Evolutionary conservation across 257 asterid species (phyloP).

Genomic region (Solanum medicagineum): DNA sequence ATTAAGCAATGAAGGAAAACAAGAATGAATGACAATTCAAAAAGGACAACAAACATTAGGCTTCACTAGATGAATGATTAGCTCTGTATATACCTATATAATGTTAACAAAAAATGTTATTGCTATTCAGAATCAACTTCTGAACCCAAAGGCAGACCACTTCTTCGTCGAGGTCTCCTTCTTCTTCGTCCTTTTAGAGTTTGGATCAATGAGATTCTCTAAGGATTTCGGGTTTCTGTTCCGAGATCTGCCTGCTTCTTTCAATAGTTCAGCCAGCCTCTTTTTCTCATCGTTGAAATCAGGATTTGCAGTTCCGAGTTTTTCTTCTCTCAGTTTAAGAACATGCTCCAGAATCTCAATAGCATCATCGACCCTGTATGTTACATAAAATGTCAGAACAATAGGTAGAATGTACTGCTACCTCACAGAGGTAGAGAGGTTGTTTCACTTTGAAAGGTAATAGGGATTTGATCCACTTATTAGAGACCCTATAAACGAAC

Average conservation of each 20-base stretch:
- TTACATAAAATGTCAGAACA: not conserved
- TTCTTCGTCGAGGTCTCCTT: slow-evolving; percentile 74
- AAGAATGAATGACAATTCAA: slow-evolving; percentile 21
- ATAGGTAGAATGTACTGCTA: too few species aligned
- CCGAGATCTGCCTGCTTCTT: slow-evolving; percentile 89
- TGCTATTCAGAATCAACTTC: slow-evolving; percentile 36
- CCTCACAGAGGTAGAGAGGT: too few species aligned
- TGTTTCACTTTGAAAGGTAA: not conserved
- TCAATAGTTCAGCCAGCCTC: slow-evolving; percentile 85
- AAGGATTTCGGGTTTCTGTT: slow-evolving; percentile 90
- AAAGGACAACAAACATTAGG: slow-evolving; percentile 15
- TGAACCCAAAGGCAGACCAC: slow-evolving; percentile 93
- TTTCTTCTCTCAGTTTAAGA: slow-evolving; percentile 88
- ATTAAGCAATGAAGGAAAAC: slow-evolving; percentile 1
- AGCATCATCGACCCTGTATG: slow-evolving; percentile 80
- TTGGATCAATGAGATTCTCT: slow-evolving; percentile 82
- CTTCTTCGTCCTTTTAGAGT: slow-evolving; percentile 55
- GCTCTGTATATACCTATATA: slow-evolving; percentile 37
- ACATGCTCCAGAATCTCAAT: slow-evolving; percentile 89
- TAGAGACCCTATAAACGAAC: not conserved
- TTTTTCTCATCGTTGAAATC: slow-evolving; percentile 95
- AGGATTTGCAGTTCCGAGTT: slow-evolving; percentile 96
- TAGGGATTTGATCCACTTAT: not conserved
- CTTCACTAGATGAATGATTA: slow-evolving; percentile 25
- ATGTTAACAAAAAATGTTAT: slow-evolving; percentile 18